Evolutionary conservation across 495 filamentous ascomycete species (phyloP).

Genomic region (Wilcoxina mikolae): DNA sequence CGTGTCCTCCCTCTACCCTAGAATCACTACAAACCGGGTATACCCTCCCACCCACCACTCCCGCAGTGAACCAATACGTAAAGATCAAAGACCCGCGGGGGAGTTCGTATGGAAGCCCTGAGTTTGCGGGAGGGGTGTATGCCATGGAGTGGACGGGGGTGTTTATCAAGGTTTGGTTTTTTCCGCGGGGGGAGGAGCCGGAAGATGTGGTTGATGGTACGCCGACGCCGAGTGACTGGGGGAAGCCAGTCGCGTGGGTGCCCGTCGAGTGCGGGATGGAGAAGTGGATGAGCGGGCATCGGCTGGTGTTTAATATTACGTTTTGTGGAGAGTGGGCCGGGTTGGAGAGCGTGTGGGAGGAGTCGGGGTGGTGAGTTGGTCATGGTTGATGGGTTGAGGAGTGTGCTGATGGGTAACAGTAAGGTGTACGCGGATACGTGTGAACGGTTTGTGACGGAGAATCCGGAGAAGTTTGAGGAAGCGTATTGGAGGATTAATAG

Average conservation of each 20-base stretch:
- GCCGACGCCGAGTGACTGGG: conserved; percentile 51
- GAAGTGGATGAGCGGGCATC: conserved; percentile 50
- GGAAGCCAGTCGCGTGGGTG: conserved; percentile 51
- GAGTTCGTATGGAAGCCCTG: neutral
- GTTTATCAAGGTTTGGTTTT: conserved; percentile 64
- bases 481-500: conserved; percentile 61
- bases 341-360: conserved; percentile 35
- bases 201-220: conserved; percentile 39
- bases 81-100: neutral
- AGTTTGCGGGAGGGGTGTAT: conserved; percentile 52
- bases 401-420: conserved; percentile 9
- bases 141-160: conserved; percentile 57
- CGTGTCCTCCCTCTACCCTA: conserved; percentile 34
- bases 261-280: conserved; percentile 50
- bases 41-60: conserved; percentile 32
- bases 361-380: conserved; percentile 23
- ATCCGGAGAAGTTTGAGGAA: conserved; percentile 44
- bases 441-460: conserved; percentile 44
- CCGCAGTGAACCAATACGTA: conserved; percentile 44
- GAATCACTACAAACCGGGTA: conserved; percentile 36
- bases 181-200: conserved; percentile 47
- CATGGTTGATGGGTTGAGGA: neutral
- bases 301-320: conserved; percentile 64
- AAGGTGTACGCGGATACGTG: conserved; percentile 36
- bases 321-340: conserved; percentile 90